Evolutionary conservation across 23 red algal species (phyloP).

Genomic region (Cyanidioschyzon merolae): DNA sequence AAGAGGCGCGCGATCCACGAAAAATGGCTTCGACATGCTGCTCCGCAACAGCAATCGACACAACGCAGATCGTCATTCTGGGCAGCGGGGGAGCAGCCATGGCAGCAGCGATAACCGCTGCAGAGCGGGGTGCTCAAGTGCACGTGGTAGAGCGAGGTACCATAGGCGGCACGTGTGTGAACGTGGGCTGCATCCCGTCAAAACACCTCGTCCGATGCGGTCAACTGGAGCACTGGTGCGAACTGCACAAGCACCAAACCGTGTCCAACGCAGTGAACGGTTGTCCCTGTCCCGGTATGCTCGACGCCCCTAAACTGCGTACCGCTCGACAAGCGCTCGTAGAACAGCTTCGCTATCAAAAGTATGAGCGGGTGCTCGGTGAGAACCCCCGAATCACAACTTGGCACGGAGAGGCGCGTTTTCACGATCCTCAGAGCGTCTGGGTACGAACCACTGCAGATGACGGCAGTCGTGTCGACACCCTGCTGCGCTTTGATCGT

Average conservation of each 20-base stretch:
- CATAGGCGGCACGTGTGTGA: slow-evolving; percentile 29
- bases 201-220: slow-evolving; percentile 19
- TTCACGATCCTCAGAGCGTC: background rate
- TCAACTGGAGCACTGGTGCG: slow-evolving; percentile 12
- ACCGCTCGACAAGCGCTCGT: slow-evolving; percentile 6
- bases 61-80: background rate
- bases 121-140: background rate
- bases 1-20: too few species aligned
- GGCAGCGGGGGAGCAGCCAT: slow-evolving; percentile 3
- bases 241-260: background rate
- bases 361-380: slow-evolving; percentile 20
- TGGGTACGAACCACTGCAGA: background rate
- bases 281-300: background rate
- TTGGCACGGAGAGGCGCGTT: background rate
- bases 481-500: slow-evolving; percentile 16
- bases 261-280: too few species aligned
- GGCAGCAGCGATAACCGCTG: background rate
- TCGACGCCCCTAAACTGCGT: background rate
- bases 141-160: slow-evolving; percentile 4
- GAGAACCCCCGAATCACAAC: background rate
- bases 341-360: slow-evolving; percentile 2
- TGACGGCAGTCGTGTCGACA: background rate
- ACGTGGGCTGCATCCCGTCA: slow-evolving; percentile 19
- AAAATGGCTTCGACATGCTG: too few species aligned
- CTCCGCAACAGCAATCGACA: too few species aligned